Conservation (phyloP, 805 yeast genomes). For the Sungouiozyma intestinalis region DNA sequence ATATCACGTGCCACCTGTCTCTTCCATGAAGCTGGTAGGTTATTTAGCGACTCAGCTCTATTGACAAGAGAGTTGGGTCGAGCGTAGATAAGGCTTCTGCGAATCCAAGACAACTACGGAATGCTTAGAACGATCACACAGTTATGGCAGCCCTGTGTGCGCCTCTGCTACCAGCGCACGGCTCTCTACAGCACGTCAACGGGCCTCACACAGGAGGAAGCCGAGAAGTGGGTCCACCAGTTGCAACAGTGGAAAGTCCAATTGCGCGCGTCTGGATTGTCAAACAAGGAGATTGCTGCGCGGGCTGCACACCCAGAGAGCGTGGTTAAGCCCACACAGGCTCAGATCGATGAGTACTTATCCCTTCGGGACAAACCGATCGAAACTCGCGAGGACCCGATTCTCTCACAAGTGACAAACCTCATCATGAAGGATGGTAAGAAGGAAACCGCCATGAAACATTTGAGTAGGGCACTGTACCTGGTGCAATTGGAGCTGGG, state of each 20-base stretch:
- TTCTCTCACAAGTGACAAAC: conserved; percentile 67
- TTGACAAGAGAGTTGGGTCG: no score
- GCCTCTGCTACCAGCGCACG: not conserved
- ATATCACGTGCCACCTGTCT: no score
- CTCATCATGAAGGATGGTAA: conserved; percentile 89
- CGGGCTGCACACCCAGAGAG: not conserved
- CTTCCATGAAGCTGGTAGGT: no score
- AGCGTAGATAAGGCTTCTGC: no score
- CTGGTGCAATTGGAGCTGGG: conserved; percentile 50
- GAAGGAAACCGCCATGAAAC: conserved; percentile 67
- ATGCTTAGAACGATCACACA: not conserved
- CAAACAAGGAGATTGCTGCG: not conserved
- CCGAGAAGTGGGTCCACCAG: not conserved
- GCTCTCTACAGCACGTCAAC: not conserved
- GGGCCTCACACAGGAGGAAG: not conserved
- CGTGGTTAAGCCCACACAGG: conserved; percentile 38
- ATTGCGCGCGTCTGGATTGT: not conserved
- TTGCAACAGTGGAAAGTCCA: not conserved
- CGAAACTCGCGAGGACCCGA: conserved; percentile 58
- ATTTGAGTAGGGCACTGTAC: conserved; percentile 68
- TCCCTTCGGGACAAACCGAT: conserved; percentile 40
- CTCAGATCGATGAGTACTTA: conserved; percentile 51
- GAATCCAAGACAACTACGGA: no score
- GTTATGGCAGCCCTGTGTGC: not conserved
- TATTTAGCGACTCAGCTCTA: no score